phyloP scores from a whole-genome alignment of 192 early-diverging fungal genomes.

The Podila epicladia region DNA sequence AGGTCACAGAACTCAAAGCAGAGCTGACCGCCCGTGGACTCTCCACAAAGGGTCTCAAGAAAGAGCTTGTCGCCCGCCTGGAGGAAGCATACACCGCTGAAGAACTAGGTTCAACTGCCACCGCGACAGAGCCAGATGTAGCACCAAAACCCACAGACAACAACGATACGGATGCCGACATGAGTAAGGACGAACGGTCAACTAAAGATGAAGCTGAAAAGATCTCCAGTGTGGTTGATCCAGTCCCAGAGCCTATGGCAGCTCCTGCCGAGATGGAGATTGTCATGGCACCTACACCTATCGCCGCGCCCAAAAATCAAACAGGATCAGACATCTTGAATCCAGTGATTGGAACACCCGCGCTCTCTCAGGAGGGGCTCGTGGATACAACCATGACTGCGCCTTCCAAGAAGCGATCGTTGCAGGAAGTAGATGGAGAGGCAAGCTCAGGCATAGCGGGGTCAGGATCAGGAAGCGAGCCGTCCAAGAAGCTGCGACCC shows the following conservation, averaged over 20 bases:
- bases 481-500: neutral
- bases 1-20: constrained; percentile 69
- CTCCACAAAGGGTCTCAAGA: constrained; percentile 70
- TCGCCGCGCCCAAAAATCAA: constrained; percentile 7
- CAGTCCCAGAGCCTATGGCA: constrained; percentile 9
- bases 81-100: constrained; percentile 59
- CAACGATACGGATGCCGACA: neutral
- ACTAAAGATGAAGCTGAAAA: constrained; percentile 15
- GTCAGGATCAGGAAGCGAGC: neutral
- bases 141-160: constrained; percentile 13
- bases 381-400: constrained; percentile 23
- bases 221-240: constrained; percentile 14
- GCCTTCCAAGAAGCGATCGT: constrained; percentile 22
- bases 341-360: constrained; percentile 12
- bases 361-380: constrained; percentile 29
- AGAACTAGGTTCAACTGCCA: constrained; percentile 17
- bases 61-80: constrained; percentile 69
- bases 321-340: neutral
- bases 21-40: constrained; percentile 64
- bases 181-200: neutral
- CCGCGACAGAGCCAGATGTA: constrained; percentile 22
- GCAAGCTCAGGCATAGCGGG: constrained; percentile 12
- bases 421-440: neutral
- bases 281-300: constrained; percentile 13
- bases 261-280: constrained; percentile 17